These are phyloP conservation scores for Penicillium arizonense DNA, from an alignment of 495 filamentous ascomycete genomes.

Conservation along the genomic window DNA sequence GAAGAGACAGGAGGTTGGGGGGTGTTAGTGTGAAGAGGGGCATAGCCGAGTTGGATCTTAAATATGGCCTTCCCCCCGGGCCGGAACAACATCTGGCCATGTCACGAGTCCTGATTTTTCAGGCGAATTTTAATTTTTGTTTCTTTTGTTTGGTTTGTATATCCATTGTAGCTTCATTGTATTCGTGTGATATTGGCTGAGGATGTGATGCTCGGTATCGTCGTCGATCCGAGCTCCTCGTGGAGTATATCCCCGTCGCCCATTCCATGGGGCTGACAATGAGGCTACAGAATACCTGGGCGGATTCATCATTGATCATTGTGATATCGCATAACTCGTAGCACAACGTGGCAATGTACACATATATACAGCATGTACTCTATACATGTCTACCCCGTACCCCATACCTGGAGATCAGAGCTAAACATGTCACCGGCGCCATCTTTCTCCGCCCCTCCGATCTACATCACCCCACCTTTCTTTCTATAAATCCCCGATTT, in stretches of 20 bases:
- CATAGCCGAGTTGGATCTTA: slow-evolving; percentile 10
- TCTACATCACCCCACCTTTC: background rate
- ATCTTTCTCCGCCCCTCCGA: background rate
- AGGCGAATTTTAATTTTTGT: slow-evolving; percentile 1
- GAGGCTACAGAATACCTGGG: no score
- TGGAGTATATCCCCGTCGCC: no score
- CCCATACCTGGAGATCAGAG: background rate
- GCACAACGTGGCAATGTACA: no score
- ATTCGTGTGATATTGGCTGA: background rate
- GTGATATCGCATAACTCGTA: no score
- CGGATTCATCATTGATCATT: no score
- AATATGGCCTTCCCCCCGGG: slow-evolving; percentile 2
- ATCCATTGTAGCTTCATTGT: background rate
- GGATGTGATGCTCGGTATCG: no score
- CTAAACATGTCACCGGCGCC: background rate
- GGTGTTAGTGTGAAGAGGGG: slow-evolving; percentile 7
- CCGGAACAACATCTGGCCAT: slow-evolving; percentile 8
- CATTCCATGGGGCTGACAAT: no score
- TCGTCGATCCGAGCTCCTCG: no score
- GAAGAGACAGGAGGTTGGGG: background rate
- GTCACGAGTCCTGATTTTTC: slow-evolving; percentile 5
- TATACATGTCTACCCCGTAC: no score
- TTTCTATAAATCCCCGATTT: background rate
- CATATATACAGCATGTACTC: no score
- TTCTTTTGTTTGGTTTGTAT: background rate